Evolutionary conservation across 805 yeast species (phyloP), one percentile per base, ranked within the genome.

Genomic region (Candida suzukii): DNA sequence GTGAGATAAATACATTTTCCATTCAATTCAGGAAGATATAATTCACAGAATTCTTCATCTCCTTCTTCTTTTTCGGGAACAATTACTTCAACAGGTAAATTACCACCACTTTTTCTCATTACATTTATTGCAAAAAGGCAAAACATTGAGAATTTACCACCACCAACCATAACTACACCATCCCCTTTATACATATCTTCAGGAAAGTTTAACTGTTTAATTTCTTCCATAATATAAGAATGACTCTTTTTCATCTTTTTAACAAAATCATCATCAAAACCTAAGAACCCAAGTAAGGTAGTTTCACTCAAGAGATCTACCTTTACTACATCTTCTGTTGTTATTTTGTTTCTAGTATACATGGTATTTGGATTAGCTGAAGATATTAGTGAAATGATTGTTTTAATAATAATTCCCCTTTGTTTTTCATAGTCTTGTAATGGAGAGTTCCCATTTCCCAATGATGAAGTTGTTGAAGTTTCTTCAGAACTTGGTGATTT

Each of bases 121-220:
- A 73, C 60, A 41, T 66, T 64, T 31, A 68, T 54, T 0, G 71
- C 71, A 17, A 76, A 54, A 29, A 78, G 52, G 1, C 80, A 71
- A 36, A 77, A 53, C 76, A 80, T 68, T n/a, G 68, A 56, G 47
- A 58, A 68, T 41, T 68, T 69, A 10, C 81, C 83, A 28, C 83
- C 83, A 8, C 81, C 83, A 34, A 77, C 80, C 52, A 68, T 75
- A 3, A 76, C 83, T 11, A 76, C 70, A 16, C 83, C 83, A 47
- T 70, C 62, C 1, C 78, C 73, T 3, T 57, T 53, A 52, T 72
- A 75, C 8, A 74, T 47, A 4, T 63, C 58, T 44, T 66, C 30
- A 4, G 57, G 53, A 21, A 49, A 46, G 14, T 41, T 31, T n/a
- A 50, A 27, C 18, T 42, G 52, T 4, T 77, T 77, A 55, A 79